Conservation (phyloP, 2,329 filamentous ascomycete genomes). For the Cercospora sp. region DNA sequence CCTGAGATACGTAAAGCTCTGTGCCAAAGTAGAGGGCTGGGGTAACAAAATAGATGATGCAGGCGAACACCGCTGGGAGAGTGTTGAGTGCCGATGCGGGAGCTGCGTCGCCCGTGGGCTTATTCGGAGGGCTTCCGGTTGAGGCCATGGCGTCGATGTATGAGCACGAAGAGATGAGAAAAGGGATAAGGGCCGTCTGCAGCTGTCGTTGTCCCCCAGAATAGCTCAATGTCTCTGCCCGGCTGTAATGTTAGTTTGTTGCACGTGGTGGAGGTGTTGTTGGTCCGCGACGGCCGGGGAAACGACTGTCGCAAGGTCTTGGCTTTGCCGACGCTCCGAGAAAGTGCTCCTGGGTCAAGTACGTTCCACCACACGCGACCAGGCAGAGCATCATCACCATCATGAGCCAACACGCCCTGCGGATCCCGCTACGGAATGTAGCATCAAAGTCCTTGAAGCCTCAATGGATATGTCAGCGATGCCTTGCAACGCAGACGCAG, state of each 20-base stretch:
- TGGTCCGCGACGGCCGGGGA: background rate
- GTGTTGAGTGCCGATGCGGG: background rate
- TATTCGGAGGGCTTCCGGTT: background rate
- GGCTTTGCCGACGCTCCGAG: constrained; percentile 1
- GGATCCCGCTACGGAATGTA: constrained; percentile 31
- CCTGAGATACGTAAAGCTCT: constrained; percentile 17
- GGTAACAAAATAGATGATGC: constrained; percentile 11
- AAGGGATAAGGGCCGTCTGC: background rate
- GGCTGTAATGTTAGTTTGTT: background rate
- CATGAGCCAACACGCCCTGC: constrained; percentile 29
- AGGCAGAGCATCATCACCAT: constrained; percentile 6
- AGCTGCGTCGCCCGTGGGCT: background rate
- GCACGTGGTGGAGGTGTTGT: background rate
- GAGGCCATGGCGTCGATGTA: background rate
- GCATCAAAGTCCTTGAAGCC: constrained; percentile 19
- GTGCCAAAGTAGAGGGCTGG: constrained; percentile 17
- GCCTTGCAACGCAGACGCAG: constrained; percentile 33
- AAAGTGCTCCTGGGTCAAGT: constrained; percentile 6
- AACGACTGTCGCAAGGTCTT: background rate
- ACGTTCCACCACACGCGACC: background rate
- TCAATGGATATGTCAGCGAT: constrained; percentile 38
- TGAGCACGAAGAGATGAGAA: background rate
- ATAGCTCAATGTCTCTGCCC: background rate
- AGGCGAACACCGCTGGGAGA: constrained; percentile 7
- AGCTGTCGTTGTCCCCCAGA: background rate